Evolutionary conservation across 352 stramenopile genomes (phyloP).

Genomic region (Phytopythium kandeliae): DNA sequence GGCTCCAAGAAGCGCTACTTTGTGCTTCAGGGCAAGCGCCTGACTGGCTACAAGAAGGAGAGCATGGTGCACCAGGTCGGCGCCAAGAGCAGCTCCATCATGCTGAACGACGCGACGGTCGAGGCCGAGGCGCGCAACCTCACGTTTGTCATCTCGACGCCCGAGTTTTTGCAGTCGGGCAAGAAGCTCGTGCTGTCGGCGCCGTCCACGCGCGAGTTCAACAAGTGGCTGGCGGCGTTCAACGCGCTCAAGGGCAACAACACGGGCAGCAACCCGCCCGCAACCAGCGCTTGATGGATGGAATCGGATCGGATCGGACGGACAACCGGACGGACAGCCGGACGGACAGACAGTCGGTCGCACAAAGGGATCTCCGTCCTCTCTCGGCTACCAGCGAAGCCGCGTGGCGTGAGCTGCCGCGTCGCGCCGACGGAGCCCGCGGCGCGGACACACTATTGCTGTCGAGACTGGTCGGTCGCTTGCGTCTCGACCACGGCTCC

Average conservation of each 20-base stretch:
- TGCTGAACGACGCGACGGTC: slow-evolving; percentile 57
- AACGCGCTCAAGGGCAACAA: slow-evolving; percentile 29
- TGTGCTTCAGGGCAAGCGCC: slow-evolving; percentile 47
- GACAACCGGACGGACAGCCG: no score
- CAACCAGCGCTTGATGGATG: slow-evolving; percentile 31
- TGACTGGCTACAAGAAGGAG: slow-evolving; percentile 77
- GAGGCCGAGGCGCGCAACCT: slow-evolving; percentile 56
- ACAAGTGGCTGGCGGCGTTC: slow-evolving; percentile 77
- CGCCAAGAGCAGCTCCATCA: slow-evolving; percentile 66
- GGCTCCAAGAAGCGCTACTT: slow-evolving; percentile 87
- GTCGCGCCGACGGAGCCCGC: no score
- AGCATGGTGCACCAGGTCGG: slow-evolving; percentile 64
- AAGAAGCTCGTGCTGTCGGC: slow-evolving; percentile 81
- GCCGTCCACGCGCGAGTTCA: slow-evolving; percentile 71
- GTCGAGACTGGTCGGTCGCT: no score
- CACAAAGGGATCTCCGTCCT: no score
- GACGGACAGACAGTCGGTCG: no score
- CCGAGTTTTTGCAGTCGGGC: slow-evolving; percentile 58
- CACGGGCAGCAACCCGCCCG: slow-evolving; percentile 21
- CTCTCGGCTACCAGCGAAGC: no score
- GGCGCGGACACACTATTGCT: no score
- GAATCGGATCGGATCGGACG: no score
- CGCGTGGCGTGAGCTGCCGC: no score
- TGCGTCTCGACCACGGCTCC: no score
- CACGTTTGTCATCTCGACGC: slow-evolving; percentile 76